Evolutionary conservation across 2,329 filamentous ascomycete genomes (phyloP), one percentile per base, ranked within the genome.

Genomic region (Orbilia quercus): DNA sequence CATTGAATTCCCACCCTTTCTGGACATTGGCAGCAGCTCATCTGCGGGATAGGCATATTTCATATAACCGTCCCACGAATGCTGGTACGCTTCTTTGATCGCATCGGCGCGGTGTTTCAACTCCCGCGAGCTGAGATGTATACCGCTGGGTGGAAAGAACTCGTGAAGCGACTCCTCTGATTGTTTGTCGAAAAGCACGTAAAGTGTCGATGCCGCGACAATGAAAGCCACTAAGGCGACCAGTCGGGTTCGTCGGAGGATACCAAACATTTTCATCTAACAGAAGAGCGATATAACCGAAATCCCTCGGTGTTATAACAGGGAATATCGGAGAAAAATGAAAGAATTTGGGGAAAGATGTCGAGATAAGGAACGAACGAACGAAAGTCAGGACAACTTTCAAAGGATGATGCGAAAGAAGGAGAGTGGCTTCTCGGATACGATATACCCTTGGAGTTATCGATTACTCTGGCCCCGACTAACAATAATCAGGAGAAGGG

Each of bases 1-100:
- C 90, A 90, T 85, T 62, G 91, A 90, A 79, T 96, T 88, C 20
- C 83, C 83, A 71, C 82, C 89, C 0, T 80, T 81, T 76, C 91
- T 91, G 42, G 84, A 85, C 12, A 91, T 83, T 0, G 92, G 91
- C 74, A 83, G 84, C 7, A 96, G 82, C 47, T 91, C 90, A 79
- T 96, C 91, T 76, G 91, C 86, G 0, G 90, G 90, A 75, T 91
- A 93, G 0, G 91, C 91, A 80, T 91, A 87, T 80, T 86, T 82
- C 77, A 87, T 85, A 79, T 94, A 94, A 1, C 89, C 90, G 69
- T 88, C 81, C 89, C 90, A 93, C 1, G 90, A 88, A 77, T 85
- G 84, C 66, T 85, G 83, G 78, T 93, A 94, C 0, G 88, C 88
- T 62, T 87, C 85, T 79, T 87, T 89, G 59, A 93, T 86, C 0